A percentile compares a stretch with the other conserved stretches of the same genome.
phyloP scores from a whole-genome alignment of 2,329 filamentous ascomycete genomes.

The Fusarium burgessii region DNA sequence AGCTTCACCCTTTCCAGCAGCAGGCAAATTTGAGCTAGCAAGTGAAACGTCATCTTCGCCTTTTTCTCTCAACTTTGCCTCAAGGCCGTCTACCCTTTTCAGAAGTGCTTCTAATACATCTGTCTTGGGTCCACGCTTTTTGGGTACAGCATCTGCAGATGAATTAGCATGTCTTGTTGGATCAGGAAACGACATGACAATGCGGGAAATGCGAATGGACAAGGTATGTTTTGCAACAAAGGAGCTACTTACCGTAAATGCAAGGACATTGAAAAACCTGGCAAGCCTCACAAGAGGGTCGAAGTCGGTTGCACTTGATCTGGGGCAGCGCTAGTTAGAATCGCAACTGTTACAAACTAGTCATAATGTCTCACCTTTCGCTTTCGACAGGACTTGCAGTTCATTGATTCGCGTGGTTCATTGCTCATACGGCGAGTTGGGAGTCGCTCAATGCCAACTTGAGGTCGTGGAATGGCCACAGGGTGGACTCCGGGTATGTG shows the following conservation, averaged over 20 bases:
- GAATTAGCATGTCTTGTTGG: constrained; percentile 7
- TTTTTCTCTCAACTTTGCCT: constrained; percentile 81
- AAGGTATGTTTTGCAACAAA: not conserved
- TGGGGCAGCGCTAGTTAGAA: constrained; percentile 52
- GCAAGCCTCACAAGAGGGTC: constrained; percentile 88
- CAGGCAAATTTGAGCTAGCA: constrained; percentile 35
- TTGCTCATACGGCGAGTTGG: constrained; percentile 77
- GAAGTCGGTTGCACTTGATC: constrained; percentile 92
- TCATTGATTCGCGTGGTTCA: constrained; percentile 91
- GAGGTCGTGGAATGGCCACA: constrained; percentile 75
- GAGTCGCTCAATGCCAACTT: constrained; percentile 84
- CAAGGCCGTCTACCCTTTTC: constrained; percentile 86
- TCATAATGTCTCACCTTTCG: constrained; percentile 74
- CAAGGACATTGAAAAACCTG: constrained; percentile 90
- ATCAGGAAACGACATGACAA: not conserved
- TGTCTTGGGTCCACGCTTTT: constrained; percentile 90
- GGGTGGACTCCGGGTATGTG: constrained; percentile 60
- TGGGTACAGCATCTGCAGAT: constrained; percentile 81
- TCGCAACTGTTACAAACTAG: not conserved
- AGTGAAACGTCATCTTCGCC: constrained; percentile 56
- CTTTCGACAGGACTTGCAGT: constrained; percentile 94
- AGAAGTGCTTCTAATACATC: constrained; percentile 87
- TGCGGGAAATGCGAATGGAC: not conserved
- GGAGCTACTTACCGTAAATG: constrained; percentile 77
- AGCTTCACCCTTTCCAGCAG: constrained; percentile 36